phyloP scores from a whole-genome alignment of 2,329 filamentous ascomycete genomes.

The Ciborinia camelliae region DNA sequence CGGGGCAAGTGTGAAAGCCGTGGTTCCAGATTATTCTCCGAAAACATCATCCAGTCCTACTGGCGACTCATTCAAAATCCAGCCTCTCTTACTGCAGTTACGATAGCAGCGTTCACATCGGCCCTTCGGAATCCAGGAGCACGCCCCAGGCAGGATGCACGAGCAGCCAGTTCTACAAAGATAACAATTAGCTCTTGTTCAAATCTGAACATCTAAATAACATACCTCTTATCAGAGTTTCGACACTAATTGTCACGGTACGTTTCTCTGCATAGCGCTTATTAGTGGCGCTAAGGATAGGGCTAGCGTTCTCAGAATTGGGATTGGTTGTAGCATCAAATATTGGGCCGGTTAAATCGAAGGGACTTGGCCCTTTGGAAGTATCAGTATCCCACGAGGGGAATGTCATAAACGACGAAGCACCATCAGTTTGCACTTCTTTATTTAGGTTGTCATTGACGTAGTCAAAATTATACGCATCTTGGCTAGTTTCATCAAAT shows the following conservation, averaged over 20 bases:
- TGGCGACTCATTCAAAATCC: slow-evolving; percentile 1
- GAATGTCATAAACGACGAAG: not conserved
- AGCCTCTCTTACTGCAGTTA: slow-evolving; percentile 11
- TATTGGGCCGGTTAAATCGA: slow-evolving; percentile 6
- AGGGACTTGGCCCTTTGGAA: not conserved
- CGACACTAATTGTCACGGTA: slow-evolving; percentile 35
- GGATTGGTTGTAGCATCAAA: not conserved
- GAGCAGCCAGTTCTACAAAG: slow-evolving; percentile 32
- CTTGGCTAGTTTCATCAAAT: slow-evolving; percentile 9
- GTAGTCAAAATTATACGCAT: not conserved
- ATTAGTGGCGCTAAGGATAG: not conserved
- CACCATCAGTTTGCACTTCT: not conserved
- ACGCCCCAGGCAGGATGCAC: slow-evolving; percentile 35
- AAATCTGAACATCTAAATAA: not conserved
- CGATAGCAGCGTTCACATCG: slow-evolving; percentile 38
- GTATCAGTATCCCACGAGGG: not conserved
- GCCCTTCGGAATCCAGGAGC: slow-evolving; percentile 34
- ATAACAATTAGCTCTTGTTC: not conserved
- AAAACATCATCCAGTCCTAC: not conserved
- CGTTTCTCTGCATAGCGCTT: slow-evolving; percentile 22
- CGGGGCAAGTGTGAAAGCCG: not conserved
- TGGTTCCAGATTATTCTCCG: too few species aligned
- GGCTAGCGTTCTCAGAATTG: not conserved
- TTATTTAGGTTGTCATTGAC: not conserved
- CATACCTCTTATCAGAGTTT: slow-evolving; percentile 36